phyloP scores from a whole-genome alignment of 2,329 filamentous ascomycete species.

The Aureobasidium subglaciale region DNA sequence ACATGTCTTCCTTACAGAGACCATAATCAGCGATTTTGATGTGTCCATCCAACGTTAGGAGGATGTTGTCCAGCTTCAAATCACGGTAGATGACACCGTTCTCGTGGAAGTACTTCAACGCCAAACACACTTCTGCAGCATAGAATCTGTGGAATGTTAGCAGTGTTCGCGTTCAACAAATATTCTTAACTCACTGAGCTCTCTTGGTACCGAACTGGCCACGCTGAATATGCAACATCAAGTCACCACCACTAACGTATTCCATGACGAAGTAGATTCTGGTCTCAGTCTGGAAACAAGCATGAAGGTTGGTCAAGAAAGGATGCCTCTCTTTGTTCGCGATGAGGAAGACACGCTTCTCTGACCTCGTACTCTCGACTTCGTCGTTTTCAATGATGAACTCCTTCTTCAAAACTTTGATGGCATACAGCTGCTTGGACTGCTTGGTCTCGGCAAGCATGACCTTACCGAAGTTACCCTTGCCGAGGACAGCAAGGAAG shows the following conservation, averaged over 20 bases:
- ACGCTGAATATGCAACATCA: slow-evolving; percentile 98
- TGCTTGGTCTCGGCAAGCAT: slow-evolving; percentile 98
- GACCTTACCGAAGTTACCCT: slow-evolving; percentile 99
- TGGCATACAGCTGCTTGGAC: slow-evolving; percentile 86
- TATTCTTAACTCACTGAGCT: slow-evolving; percentile 65
- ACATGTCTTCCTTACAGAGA: slow-evolving; percentile 99
- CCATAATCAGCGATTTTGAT: slow-evolving; percentile 99
- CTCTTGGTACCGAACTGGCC: slow-evolving; percentile 93
- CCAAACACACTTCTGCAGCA: slow-evolving; percentile 91
- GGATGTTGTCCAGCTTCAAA: slow-evolving; percentile 78
- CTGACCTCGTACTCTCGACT: slow-evolving; percentile 93
- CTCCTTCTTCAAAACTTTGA: slow-evolving; percentile 99
- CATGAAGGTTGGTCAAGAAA: slow-evolving; percentile 89
- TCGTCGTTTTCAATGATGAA: slow-evolving; percentile 99
- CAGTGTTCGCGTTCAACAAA: slow-evolving; percentile 17
- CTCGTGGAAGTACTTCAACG: slow-evolving; percentile 98
- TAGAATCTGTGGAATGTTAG: slow-evolving; percentile 61
- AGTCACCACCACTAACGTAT: slow-evolving; percentile 94
- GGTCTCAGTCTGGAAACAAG: slow-evolving; percentile 98
- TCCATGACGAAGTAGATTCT: slow-evolving; percentile 99
- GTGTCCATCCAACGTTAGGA: slow-evolving; percentile 89
- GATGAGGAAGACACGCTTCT: slow-evolving; percentile 94
- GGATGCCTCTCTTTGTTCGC: slow-evolving; percentile 96
- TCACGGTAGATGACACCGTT: slow-evolving; percentile 96
- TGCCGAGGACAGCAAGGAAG: slow-evolving; percentile 94